Conservation (phyloP, 495 filamentous ascomycete species). For the Pyrenopolyporus hunteri region DNA sequence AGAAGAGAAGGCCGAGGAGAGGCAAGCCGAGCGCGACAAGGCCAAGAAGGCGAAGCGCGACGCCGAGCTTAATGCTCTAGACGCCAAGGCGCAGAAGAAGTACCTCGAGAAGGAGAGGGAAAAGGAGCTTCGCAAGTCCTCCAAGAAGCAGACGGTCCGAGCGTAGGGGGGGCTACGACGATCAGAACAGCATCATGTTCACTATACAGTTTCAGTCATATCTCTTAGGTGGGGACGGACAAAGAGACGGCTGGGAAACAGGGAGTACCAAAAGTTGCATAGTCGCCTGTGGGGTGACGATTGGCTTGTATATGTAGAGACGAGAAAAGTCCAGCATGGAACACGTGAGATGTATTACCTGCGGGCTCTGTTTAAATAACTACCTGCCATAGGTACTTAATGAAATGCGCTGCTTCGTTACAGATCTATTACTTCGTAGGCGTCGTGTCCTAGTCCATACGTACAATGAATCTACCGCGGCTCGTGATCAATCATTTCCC, state of each 20-base stretch:
- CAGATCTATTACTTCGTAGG: no score
- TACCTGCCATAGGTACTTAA: no score
- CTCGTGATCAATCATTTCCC: no score
- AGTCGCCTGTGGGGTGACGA: background rate
- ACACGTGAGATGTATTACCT: conserved; percentile 12
- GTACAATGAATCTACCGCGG: no score
- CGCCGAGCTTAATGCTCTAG: conserved; percentile 76
- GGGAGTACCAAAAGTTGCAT: conserved; percentile 2
- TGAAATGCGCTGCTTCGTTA: no score
- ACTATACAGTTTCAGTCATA: no score
- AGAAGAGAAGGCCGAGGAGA: conserved; percentile 94
- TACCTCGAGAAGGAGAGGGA: conserved; percentile 90
- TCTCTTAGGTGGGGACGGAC: no score
- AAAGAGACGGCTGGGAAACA: no score
- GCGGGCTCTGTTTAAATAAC: conserved; percentile 18
- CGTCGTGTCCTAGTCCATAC: no score
- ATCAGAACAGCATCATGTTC: no score
- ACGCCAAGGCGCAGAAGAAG: conserved; percentile 93
- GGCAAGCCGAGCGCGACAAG: conserved; percentile 76
- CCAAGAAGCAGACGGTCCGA: conserved; percentile 71
- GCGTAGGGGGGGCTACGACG: no score
- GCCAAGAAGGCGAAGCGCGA: conserved; percentile 94
- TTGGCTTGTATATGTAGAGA: conserved; percentile 18
- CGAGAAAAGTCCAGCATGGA: background rate
- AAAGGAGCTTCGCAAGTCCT: conserved; percentile 73